Evolutionary conservation across 2,329 filamentous ascomycete genomes (phyloP), one percentile per base, ranked within the genome.

Genomic region (Colletotrichum truncatum): DNA sequence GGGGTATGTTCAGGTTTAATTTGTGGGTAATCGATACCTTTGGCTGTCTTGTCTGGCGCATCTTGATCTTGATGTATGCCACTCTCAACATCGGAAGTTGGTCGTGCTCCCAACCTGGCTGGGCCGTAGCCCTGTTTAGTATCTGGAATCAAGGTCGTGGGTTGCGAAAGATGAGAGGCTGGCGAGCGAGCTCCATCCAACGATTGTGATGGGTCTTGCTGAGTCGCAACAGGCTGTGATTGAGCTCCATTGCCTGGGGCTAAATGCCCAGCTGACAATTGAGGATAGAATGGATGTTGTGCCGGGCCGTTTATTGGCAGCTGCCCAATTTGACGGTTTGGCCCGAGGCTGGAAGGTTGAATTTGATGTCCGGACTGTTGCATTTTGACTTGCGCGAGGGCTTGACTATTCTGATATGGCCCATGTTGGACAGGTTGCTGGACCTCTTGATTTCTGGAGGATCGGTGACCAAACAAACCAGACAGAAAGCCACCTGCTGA

Each of bases 401-500:
- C 18, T 14, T 53, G 53, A 14, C 11, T 21, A 36, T 43, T 63
- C 26, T 51, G 41, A n/a, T 58, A 30, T 11, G 25, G 28, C 16
- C 28, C 25, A 38, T 26, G 16, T 23, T 28, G 39, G 4, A 25
- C n/a, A n/a, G 43, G 58, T 12, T 60, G 48, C 18, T 69, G 69
- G 8, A 52, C 54, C 14, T 72, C 72, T 32, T 61, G 53, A 2
- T 58, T 62, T 54, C 66, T 71, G 11, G 70, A 70, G 4, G 70
- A 64, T 16, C 70, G 54, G 49, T 66, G 67, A 12, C 67, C 62
- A 48, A 73, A 69, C 3, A 73, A 62, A 14, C 68, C 69, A 6
- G 70, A 68, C 36, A 73, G 48, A 41, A 73, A 69, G 6, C 62
- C 68, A 3, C 71, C 66, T 3, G 67, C 64, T 5, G 71, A 70